Evolutionary conservation across 2,329 filamentous ascomycete species (phyloP), one percentile per base, ranked within the genome.

Genomic region (Aspergillus brasiliensis): DNA sequence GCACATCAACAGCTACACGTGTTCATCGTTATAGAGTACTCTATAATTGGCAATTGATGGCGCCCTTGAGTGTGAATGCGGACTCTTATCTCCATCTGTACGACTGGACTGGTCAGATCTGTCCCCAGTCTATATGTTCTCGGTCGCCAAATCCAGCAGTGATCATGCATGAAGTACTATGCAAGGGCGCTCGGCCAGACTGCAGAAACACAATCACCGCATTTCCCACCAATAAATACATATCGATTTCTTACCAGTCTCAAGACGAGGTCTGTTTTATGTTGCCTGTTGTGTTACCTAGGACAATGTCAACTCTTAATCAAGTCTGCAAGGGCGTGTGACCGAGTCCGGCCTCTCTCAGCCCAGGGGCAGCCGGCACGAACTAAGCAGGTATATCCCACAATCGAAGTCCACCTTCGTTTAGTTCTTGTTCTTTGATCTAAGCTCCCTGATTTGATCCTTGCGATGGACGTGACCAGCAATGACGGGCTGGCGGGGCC

Each of bases 251-350:
- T n/a, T 49, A 11, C 40, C 19, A 17, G 8, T 21, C 19, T 19
- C 40, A 21, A 19, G 8, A 21, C 21, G n/a, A 44, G 19, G 51
- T 13, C 19, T 25, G n/a, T 49, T 34, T 55, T n/a, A n/a, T n/a
- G 21, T 44, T 23, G 38, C 25, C 52, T 44, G 38, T 31, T 21
- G 52, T 55, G 52, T 46, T 40, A 55, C 52, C 31, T 54, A 34
- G 10, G 19, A 13, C 31, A 31, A 25, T 31, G 40, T 46, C 42
- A 44, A 38, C 6, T 55, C 15, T n/a, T 21, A 28, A 13, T 21
- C 52, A 10, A 6, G 38, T 38, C 52, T 55, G 52, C 52, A 55
- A 55, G 52, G 52, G 52, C 38, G 44, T 17, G 25, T 31, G n/a
- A 31, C 52, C 52, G 10, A 55, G 21, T 55, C 11, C 38, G 25